phyloP scores from a whole-genome alignment of 768 basidiomycete species.

The Hygrocybe punicea region DNA sequence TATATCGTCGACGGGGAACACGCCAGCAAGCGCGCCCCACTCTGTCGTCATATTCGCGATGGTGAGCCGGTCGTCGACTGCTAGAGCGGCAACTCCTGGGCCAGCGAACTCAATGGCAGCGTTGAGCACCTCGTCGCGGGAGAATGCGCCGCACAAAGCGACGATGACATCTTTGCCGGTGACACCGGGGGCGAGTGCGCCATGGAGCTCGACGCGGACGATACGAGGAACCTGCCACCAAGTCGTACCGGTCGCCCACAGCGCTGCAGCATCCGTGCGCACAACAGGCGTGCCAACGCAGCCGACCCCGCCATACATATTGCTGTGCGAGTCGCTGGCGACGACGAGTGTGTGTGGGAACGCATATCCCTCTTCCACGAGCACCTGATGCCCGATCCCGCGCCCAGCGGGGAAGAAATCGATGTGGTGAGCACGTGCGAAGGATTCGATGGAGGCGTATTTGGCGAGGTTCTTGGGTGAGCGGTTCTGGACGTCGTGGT shows the following conservation, averaged over 20 bases:
- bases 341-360: constrained; percentile 95
- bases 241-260: constrained; percentile 98
- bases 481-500: constrained; percentile 98
- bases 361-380: constrained; percentile 97
- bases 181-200: constrained; percentile 79
- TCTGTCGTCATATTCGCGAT: constrained; percentile 99
- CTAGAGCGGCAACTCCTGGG: constrained; percentile 71
- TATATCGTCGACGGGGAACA: constrained; percentile 87
- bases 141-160: constrained; percentile 92
- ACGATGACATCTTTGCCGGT: constrained; percentile 99
- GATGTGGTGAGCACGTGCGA: constrained; percentile 78
- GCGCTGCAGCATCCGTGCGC: constrained; percentile 87
- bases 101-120: constrained; percentile 96
- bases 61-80: constrained; percentile 89
- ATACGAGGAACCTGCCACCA: constrained; percentile 99
- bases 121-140: constrained; percentile 94
- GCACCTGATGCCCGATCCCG: constrained; percentile 96
- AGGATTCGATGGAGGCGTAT: constrained; percentile 87
- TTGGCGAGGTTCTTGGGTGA: constrained; percentile 86
- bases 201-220: constrained; percentile 89
- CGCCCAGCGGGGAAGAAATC: constrained; percentile 98
- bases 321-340: constrained; percentile 93
- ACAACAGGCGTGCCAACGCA: constrained; percentile 98
- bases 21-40: constrained; percentile 95
- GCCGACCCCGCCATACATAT: constrained; percentile 98